phyloP scores from a whole-genome alignment of 257 asterid species.

The Nicotiana attenuata region DNA sequence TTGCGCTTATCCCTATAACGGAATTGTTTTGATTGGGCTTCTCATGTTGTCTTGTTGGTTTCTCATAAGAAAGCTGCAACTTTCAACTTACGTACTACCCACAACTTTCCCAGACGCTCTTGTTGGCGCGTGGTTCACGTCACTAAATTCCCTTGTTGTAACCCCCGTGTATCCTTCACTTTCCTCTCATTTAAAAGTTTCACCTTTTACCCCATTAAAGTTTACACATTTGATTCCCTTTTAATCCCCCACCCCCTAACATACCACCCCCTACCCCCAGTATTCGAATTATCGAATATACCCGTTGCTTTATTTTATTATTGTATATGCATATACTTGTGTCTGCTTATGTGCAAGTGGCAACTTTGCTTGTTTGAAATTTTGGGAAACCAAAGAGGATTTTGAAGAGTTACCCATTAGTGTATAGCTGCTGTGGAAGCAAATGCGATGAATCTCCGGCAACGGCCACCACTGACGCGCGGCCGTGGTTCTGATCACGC shows the following conservation, averaged over 20 bases:
- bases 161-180: not conserved
- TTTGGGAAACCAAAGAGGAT: not conserved
- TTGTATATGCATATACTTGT: not conserved
- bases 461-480: slow-evolving; percentile 47
- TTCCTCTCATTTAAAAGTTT: not conserved
- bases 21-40: not conserved
- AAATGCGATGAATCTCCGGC: slow-evolving; percentile 56
- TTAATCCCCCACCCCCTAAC: not conserved
- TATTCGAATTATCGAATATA: not conserved
- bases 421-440: slow-evolving; percentile 10
- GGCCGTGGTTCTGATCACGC: slow-evolving; percentile 43
- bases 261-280: not conserved
- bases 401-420: slow-evolving; percentile 16
- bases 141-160: not conserved
- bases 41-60: not conserved
- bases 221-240: not conserved
- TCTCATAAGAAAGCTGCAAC: not conserved
- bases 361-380: not conserved
- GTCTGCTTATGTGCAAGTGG: not conserved
- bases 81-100: not conserved
- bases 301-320: slow-evolving; percentile 6
- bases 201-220: slow-evolving; percentile 5
- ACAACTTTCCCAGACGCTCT: not conserved
- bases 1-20: not conserved
- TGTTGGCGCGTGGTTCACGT: slow-evolving; percentile 4